Conservation (phyloP, 202 grass and related monocot species). For the Dendrocalamus latiflorus region DNA sequence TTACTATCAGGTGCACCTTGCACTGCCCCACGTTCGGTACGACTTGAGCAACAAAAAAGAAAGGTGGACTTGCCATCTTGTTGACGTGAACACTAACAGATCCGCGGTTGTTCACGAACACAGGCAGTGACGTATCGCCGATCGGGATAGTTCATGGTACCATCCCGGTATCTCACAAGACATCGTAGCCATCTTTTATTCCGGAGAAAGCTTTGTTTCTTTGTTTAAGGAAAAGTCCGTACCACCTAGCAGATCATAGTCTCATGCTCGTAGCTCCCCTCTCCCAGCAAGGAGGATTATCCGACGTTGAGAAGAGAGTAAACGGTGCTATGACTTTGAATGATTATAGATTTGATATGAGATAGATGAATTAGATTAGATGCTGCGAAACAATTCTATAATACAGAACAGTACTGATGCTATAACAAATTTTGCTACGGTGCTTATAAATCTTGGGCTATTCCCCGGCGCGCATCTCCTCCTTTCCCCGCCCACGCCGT, state of each 20-base stretch:
- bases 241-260: neutral
- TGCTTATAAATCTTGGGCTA: too few relatives aligned
- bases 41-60: fast-evolving
- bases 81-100: neutral
- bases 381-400: too few relatives aligned
- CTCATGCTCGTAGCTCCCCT: neutral
- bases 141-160: neutral
- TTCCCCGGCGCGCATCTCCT: neutral
- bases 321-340: too few relatives aligned
- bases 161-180: neutral
- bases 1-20: neutral
- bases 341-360: too few relatives aligned
- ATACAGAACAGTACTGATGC: too few relatives aligned
- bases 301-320: too few relatives aligned
- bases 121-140: neutral
- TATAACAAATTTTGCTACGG: too few relatives aligned
- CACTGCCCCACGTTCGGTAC: neutral
- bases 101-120: neutral
- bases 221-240: neutral
- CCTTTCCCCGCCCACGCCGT: neutral
- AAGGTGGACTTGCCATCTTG: neutral
- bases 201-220: neutral
- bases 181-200: neutral
- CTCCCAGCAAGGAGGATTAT: too few relatives aligned
- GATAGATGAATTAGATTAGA: too few relatives aligned